phyloP scores from a whole-genome alignment of 1,139 yeast genomes.

The Yamadazyma diospyri region DNA sequence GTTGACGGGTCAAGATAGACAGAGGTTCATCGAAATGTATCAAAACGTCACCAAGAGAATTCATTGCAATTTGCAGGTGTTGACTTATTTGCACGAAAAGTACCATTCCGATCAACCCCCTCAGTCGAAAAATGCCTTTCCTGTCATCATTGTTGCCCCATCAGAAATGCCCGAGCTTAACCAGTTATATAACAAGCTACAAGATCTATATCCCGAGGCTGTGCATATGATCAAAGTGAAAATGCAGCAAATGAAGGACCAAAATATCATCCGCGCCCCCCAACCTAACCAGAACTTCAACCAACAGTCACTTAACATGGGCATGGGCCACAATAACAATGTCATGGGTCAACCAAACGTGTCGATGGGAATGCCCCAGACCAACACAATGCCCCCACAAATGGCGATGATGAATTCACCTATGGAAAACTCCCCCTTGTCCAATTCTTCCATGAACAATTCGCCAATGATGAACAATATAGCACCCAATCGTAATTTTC shows the following conservation, averaged over 20 bases:
- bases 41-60: slow-evolving; percentile 50
- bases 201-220: slow-evolving; percentile 55
- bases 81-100: slow-evolving; percentile 50
- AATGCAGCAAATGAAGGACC: slow-evolving; percentile 36
- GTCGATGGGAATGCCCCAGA: neutral
- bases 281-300: neutral
- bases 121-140: slow-evolving; percentile 35
- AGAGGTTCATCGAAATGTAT: slow-evolving; percentile 41
- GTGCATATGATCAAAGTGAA: slow-evolving; percentile 46
- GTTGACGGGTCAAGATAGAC: slow-evolving; percentile 35
- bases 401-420: slow-evolving; percentile 9
- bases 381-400: slow-evolving; percentile 1
- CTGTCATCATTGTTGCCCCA: slow-evolving; percentile 52
- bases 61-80: slow-evolving; percentile 52
- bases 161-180: slow-evolving; percentile 53
- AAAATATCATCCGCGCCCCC: neutral
- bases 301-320: no score
- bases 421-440: slow-evolving; percentile 8
- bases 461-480: slow-evolving; percentile 15
- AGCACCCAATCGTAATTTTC: slow-evolving; percentile 9
- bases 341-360: slow-evolving; percentile 1
- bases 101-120: slow-evolving; percentile 34
- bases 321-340: neutral
- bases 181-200: slow-evolving; percentile 44
- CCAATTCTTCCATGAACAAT: slow-evolving; percentile 7